Evolutionary conservation across 805 yeast species (phyloP).

Genomic region (Saturnispora quitensis): DNA sequence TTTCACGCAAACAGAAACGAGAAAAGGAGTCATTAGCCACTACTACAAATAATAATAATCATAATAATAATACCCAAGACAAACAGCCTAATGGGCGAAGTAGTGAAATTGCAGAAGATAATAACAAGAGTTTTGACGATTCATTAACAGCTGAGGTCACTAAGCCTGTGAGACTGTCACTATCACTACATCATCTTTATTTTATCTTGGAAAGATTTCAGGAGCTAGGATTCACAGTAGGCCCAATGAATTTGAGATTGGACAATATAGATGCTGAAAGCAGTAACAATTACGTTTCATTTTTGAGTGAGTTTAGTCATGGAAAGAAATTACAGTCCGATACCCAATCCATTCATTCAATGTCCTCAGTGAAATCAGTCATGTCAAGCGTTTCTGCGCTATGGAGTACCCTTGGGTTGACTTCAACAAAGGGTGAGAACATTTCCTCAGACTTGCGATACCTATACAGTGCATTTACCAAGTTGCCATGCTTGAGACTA

Average conservation of each 20-base stretch:
- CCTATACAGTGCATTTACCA: constrained; percentile 53
- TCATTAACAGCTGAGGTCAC: constrained; percentile 9
- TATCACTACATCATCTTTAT: constrained; percentile 57
- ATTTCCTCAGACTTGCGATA: constrained; percentile 38
- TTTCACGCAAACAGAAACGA: constrained; percentile 14
- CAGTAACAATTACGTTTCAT: constrained; percentile 44
- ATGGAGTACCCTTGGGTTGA: constrained; percentile 28
- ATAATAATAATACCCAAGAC: neutral
- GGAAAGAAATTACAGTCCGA: constrained; percentile 29
- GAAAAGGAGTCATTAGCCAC: neutral
- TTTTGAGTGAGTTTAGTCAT: constrained; percentile 44
- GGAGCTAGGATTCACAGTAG: constrained; percentile 40
- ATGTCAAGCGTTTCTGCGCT: constrained; percentile 37
- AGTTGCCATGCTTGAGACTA: constrained; percentile 52
- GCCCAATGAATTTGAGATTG: constrained; percentile 52
- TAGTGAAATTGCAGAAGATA: neutral
- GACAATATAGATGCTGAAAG: constrained; percentile 48
- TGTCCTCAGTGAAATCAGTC: constrained; percentile 47
- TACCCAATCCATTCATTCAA: constrained; percentile 45
- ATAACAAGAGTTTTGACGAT: constrained; percentile 10
- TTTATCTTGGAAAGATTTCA: constrained; percentile 50
- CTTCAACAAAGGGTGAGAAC: constrained; percentile 38
- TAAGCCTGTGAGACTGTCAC: constrained; percentile 47
- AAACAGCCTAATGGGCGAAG: neutral
- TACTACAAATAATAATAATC: neutral